Percentiles rank a stretch among this genome's conserved stretches.
Conservation (phyloP, 2,329 filamentous ascomycete species). For the Monosporascus sp. region DNA sequence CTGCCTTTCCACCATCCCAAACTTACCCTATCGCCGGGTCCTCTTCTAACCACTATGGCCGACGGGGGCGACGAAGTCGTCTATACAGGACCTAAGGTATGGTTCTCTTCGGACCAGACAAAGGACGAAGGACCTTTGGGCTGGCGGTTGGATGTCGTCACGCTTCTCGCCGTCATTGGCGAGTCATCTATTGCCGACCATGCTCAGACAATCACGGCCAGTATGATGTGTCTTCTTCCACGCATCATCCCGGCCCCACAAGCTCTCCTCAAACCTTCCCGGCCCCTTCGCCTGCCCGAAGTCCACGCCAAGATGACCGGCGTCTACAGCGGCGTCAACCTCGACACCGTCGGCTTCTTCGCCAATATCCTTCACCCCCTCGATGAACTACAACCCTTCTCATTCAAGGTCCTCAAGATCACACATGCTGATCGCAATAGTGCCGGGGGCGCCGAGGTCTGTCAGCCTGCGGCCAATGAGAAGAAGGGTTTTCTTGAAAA, state of each 20-base stretch:
- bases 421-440: slow-evolving; percentile 33
- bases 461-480: too few relatives aligned
- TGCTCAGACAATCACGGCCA: slow-evolving; percentile 54
- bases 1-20: slow-evolving; percentile 7
- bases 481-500: slow-evolving; percentile 6
- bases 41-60: slow-evolving; percentile 12
- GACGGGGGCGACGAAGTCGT: slow-evolving; percentile 7
- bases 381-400: slow-evolving; percentile 41
- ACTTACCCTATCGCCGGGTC: slow-evolving; percentile 5
- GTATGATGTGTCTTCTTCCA: slow-evolving; percentile 51
- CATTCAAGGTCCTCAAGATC: slow-evolving; percentile 45
- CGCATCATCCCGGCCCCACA: slow-evolving; percentile 59
- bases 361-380: slow-evolving; percentile 56
- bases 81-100: slow-evolving; percentile 2
- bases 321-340: slow-evolving; percentile 50
- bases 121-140: slow-evolving; percentile 30
- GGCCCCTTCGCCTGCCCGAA: slow-evolving; percentile 51
- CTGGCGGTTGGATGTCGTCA: slow-evolving; percentile 58
- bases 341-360: slow-evolving; percentile 56
- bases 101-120: slow-evolving; percentile 31
- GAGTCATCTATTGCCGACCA: slow-evolving; percentile 55
- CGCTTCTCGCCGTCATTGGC: slow-evolving; percentile 58
- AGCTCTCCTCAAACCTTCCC: slow-evolving; percentile 51
- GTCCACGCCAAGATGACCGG: slow-evolving; percentile 50
- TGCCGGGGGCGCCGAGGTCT: slow-evolving; percentile 16